A percentile compares a stretch with the other conserved stretches of the same genome.
phyloP scores from a whole-genome alignment of 768 basidiomycete genomes.

The Mycena metata region DNA sequence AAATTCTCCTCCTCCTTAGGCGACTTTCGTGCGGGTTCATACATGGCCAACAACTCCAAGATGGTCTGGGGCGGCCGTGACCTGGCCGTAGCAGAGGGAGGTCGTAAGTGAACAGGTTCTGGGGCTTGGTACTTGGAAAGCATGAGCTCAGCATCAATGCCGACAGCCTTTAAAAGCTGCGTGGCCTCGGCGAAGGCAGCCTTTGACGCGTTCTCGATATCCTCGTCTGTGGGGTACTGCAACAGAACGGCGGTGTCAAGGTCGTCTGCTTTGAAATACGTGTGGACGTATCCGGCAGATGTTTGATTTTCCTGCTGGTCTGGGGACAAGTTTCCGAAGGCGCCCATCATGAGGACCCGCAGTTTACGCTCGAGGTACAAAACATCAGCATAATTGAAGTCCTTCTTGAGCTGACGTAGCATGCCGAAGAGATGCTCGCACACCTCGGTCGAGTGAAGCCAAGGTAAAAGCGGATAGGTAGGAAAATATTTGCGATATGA shows the following conservation, averaged over 20 bases:
- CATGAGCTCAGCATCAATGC: slow-evolving; percentile 32
- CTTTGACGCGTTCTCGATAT: slow-evolving; percentile 26
- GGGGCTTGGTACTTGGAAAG: slow-evolving; percentile 12
- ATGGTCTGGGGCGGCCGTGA: slow-evolving; percentile 24
- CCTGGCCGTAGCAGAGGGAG: background rate
- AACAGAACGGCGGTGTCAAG: slow-evolving; percentile 35
- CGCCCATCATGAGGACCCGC: slow-evolving; percentile 31
- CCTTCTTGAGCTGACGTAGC: slow-evolving; percentile 40
- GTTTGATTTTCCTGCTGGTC: slow-evolving; percentile 36
- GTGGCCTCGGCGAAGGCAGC: slow-evolving; percentile 33
- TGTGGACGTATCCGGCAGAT: slow-evolving; percentile 41
- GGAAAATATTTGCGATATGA: slow-evolving; percentile 50
- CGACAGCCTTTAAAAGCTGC: slow-evolving; percentile 30
- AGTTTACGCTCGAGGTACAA: slow-evolving; percentile 40
- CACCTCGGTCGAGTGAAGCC: slow-evolving; percentile 50
- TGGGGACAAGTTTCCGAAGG: slow-evolving; percentile 15
- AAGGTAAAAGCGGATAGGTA: slow-evolving; percentile 49
- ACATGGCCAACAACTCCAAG: slow-evolving; percentile 20
- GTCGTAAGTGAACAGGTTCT: too few relatives aligned
- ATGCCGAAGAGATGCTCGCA: slow-evolving; percentile 53
- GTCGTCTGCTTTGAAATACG: slow-evolving; percentile 36
- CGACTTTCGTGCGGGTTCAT: background rate
- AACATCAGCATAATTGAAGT: slow-evolving; percentile 37
- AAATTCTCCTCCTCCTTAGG: slow-evolving; percentile 12
- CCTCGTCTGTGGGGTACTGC: slow-evolving; percentile 38